phyloP scores from a whole-genome alignment of 164 flowering plant species.

The Tetracentron sinense region DNA sequence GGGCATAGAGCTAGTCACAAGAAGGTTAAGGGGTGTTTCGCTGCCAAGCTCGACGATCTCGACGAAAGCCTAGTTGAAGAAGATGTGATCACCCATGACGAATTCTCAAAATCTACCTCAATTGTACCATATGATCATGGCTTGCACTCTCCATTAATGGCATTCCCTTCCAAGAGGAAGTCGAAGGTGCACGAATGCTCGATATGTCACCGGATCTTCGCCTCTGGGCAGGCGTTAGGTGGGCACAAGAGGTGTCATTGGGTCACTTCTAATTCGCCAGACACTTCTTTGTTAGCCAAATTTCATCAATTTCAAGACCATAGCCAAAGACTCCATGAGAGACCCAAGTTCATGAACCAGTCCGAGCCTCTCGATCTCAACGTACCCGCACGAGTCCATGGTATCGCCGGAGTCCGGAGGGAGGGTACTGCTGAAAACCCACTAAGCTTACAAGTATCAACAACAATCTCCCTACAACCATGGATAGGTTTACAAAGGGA shows the following conservation, averaged over 20 bases:
- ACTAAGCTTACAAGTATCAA: constrained; percentile 41
- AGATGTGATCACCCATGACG: constrained; percentile 56
- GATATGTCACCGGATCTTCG: constrained; percentile 75
- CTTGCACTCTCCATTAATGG: neutral
- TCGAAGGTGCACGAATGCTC: constrained; percentile 85
- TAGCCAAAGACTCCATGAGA: constrained; percentile 15
- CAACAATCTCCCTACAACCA: constrained; percentile 41
- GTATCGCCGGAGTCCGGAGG: constrained; percentile 11
- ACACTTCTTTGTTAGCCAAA: constrained; percentile 34
- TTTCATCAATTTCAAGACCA: constrained; percentile 27
- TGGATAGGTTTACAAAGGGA: constrained; percentile 34
- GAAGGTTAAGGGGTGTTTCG: constrained; percentile 93
- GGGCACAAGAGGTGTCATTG: constrained; percentile 98
- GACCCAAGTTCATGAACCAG: constrained; percentile 18
- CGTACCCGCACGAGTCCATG: constrained; percentile 50
- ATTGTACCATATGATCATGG: constrained; percentile 24
- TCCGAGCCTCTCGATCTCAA: constrained; percentile 63
- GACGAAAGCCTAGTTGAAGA: constrained; percentile 42
- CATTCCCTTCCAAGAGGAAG: constrained; percentile 43
- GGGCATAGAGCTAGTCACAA: constrained; percentile 97
- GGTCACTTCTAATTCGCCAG: constrained; percentile 66
- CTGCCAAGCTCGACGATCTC: constrained; percentile 52
- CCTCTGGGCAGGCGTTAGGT: constrained; percentile 88
- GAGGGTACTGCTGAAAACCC: constrained; percentile 24
- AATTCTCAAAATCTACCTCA: constrained; percentile 33